Percentiles rank a stretch among this genome's conserved stretches.
Evolutionary conservation across 768 basidiomycete genomes (phyloP).

Genomic region (Amanita muscaria): DNA sequence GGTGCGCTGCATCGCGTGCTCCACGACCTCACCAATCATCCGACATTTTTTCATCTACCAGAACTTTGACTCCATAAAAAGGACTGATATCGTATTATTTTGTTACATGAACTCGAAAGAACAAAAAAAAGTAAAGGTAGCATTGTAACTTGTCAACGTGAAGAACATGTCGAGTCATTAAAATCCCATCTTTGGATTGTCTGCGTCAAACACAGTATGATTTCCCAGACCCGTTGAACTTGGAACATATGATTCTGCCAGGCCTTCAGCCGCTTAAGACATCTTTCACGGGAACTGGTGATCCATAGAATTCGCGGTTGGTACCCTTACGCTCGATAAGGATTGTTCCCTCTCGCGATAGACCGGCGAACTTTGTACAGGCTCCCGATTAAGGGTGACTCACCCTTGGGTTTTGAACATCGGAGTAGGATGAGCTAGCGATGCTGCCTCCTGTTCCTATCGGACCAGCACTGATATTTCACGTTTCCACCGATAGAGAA

Average conservation of each 20-base stretch:
- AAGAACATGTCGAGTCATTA: not conserved
- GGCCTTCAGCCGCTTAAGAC: slow-evolving; percentile 88
- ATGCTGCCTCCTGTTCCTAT: slow-evolving; percentile 88
- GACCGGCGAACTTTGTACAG: slow-evolving; percentile 60
- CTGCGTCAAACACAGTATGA: slow-evolving; percentile 74
- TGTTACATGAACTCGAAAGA: too few relatives aligned
- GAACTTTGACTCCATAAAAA: too few relatives aligned
- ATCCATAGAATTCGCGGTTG: slow-evolving; percentile 94
- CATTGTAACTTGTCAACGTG: too few relatives aligned
- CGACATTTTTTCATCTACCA: too few relatives aligned
- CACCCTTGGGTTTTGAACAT: slow-evolving; percentile 96
- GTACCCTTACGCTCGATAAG: slow-evolving; percentile 95
- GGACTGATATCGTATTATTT: too few relatives aligned
- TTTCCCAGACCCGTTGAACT: slow-evolving; percentile 39
- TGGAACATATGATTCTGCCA: slow-evolving; percentile 88
- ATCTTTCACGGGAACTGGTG: slow-evolving; percentile 77
- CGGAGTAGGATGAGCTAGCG: slow-evolving; percentile 85
- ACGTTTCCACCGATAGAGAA: slow-evolving; percentile 95
- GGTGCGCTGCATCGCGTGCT: too few relatives aligned
- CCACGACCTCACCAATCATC: too few relatives aligned
- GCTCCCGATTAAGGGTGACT: slow-evolving; percentile 12
- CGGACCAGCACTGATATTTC: slow-evolving; percentile 82
- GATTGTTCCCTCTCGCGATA: slow-evolving; percentile 90
- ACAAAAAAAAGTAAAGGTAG: too few relatives aligned
- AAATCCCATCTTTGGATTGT: slow-evolving; percentile 27